Base-by-base conservation (phyloP, 1,284 basidiomycete genomes). In the Erythrobasidium hasegawianum region DNA sequence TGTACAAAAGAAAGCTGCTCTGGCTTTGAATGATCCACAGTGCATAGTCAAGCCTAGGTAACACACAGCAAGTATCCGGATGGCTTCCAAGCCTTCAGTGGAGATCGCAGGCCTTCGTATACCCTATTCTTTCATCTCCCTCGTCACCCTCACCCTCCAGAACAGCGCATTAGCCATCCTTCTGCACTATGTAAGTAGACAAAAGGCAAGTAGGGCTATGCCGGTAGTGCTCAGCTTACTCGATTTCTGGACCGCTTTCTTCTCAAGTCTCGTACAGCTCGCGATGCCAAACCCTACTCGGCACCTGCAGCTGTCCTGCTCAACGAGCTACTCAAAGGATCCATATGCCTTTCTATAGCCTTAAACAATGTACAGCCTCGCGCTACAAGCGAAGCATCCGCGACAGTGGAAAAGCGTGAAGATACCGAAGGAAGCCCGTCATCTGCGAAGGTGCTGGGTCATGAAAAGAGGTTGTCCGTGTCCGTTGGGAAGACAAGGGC, bases 81-180 rank as follows among this genome's bases (percentile, higher is more conserved):
- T 33, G 33, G 27, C 20, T 41, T 33, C 18, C 16, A 3, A 29
- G 18, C 61, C 61, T 13, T 49, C 53, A 18, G 53, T 56, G 8
- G 56, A 38, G 14, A n/a, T 64, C n/a, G 61, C 16, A 14, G 54
- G 61, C 24, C 8, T 64, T 16, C 53, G 47, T 26, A 33, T 65
- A 24, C 47, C 62, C 9, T 65, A 65, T 56, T 65, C 62, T 22
- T 43, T 69, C 52, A 56, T 73, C 49, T 72, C 70, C 53, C 84
- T 97, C 68, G 83, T 94, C 73, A 93, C 90, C 16, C 83, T 97
- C 76, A 92, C 94, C 54, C 83, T 95, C 59, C 93, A 97, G 81
- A 97, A 97, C 79, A 90, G 90, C 14, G 81, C 86, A 66, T 78
- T 96, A 67, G 88, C 90, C 49, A 85, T 96, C 75, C 87, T 96